These are phyloP conservation scores for Suillus lakei DNA, from an alignment of 768 basidiomycete species.

Conservation along the genomic window DNA sequence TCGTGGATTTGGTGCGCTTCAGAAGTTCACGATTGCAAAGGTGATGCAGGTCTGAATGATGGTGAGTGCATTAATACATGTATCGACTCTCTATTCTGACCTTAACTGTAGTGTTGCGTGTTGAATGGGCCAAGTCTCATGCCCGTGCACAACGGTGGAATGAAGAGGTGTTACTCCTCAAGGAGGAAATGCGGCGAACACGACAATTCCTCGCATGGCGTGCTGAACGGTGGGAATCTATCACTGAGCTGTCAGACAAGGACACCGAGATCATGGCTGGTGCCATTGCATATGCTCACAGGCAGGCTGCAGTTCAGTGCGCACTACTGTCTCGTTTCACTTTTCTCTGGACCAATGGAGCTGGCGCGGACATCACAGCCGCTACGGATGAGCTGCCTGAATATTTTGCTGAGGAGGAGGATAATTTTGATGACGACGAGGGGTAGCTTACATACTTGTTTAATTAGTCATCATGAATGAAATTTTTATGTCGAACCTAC, in stretches of 20 bases:
- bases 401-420: too few species aligned
- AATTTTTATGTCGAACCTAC: too few species aligned
- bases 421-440: too few species aligned
- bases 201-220: conserved; percentile 18
- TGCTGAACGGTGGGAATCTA: too few species aligned
- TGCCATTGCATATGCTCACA: conserved; percentile 13
- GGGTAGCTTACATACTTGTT: too few species aligned
- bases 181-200: conserved; percentile 34
- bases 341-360: not conserved
- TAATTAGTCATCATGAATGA: too few species aligned
- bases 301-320: conserved; percentile 10
- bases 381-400: too few species aligned
- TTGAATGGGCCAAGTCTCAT: conserved; percentile 30
- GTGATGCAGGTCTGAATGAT: conserved; percentile 9
- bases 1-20: conserved; percentile 33
- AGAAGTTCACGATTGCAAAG: not conserved
- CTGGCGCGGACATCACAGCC: too few species aligned
- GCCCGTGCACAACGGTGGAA: conserved; percentile 27
- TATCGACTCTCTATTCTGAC: not conserved
- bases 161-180: conserved; percentile 28
- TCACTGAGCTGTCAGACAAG: not conserved
- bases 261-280: conserved; percentile 9
- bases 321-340: not conserved
- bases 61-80: conserved; percentile 5
- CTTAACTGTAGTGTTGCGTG: conserved; percentile 17